Base-by-base conservation (phyloP, 1,139 yeast species). In the Pichia sp. region DNA sequence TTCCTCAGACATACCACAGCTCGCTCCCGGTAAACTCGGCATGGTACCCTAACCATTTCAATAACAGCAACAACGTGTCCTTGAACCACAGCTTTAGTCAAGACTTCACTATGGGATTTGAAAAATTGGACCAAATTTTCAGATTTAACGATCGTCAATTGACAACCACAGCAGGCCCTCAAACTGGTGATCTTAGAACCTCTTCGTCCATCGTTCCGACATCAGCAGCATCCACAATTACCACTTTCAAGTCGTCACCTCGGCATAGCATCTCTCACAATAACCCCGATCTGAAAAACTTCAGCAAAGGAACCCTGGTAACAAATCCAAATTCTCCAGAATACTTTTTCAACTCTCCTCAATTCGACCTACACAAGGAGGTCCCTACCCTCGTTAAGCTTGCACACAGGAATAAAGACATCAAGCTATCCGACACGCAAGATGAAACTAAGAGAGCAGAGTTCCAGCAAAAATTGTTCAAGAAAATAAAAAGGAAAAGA, bases 321-420 rank as follows among this genome's bases (percentile, higher is more conserved):
- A 45, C 42, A 29, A 38, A 20, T 12, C 46, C 52, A 12, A 27
- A 48, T 12, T 14, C 51, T 1, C 54, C 49, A 6, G 27, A 38
- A 5, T 34, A 48, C 12, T 2, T 24, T 1, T 54, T 48, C 27
- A 16, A 42, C 17, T 16, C 41, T 9, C 56, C 56, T 8, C 6
- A n/a, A 6, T 50, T 54, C 5, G 24, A 48, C 17, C 24, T 54
- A 20, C 9, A n/a, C 9, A 40, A 29, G 8, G 56, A 54, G 45
- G 40, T 48, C 3, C 24, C 40, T 16, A 29, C 27, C 3, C 14
- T 54, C 8, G 55, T 56, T 34, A 51, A 48, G 40, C 43, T 54
- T 6, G 59, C 59, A 1, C 57, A 54, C 30, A 47, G 57, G 41
- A 56, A 51, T 46, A 56, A 54, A 41, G 54, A 54, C 17, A 47